These are phyloP conservation scores for Euphrasia confusa DNA, from an alignment of 257 asterid species.

Conservation along the genomic window DNA sequence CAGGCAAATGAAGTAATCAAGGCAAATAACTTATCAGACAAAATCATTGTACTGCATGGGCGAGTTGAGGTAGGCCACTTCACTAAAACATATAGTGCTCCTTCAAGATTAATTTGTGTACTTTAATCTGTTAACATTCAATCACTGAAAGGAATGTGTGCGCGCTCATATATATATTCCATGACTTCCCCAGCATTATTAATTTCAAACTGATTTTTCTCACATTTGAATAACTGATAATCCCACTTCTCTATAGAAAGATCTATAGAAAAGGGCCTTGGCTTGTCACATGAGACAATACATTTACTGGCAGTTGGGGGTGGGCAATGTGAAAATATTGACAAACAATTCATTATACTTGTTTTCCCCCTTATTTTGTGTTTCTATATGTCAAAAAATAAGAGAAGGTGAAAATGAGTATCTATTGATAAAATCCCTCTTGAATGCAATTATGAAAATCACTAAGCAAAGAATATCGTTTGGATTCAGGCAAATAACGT, in stretches of 20 bases:
- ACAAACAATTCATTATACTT: too few relatives aligned
- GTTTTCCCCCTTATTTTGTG: too few relatives aligned
- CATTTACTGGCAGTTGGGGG: too few relatives aligned
- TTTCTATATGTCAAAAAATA: too few relatives aligned
- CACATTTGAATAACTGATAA: background rate
- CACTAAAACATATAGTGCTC: background rate
- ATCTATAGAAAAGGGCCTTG: too few relatives aligned
- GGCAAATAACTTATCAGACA: conserved; percentile 81
- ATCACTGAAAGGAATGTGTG: background rate
- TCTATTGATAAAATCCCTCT: too few relatives aligned
- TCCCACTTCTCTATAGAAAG: background rate
- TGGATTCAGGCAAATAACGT: too few relatives aligned
- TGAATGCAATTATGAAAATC: too few relatives aligned
- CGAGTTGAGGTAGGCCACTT: conserved; percentile 68
- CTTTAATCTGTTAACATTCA: conserved; percentile 1
- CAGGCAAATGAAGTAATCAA: conserved; percentile 91
- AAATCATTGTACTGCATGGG: conserved; percentile 79
- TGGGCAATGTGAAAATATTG: too few relatives aligned
- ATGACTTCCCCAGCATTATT: conserved; percentile 3
- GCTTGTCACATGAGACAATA: too few relatives aligned
- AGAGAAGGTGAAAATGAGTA: too few relatives aligned
- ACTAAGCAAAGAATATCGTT: too few relatives aligned
- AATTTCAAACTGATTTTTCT: conserved; percentile 8
- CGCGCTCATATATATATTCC: background rate
- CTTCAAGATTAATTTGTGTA: conserved; percentile 14